A percentile compares a stretch with the other conserved stretches of the same genome.
Evolutionary conservation across 208 protist genomes (phyloP).

Genomic region (Entamoeba invadens): DNA sequence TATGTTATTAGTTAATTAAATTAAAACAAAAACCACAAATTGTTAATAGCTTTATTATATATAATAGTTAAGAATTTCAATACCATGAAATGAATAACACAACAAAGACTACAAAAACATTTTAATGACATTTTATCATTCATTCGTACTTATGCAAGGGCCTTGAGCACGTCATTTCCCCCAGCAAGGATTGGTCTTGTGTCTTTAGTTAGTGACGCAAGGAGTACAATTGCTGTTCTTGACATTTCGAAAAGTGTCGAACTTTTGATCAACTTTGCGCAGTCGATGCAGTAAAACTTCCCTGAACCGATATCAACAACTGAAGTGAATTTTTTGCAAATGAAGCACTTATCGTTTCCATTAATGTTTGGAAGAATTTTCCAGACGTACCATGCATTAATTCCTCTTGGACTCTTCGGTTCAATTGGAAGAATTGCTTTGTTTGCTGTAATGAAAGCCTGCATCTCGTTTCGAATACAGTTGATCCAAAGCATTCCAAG

Average conservation of each 20-base stretch:
- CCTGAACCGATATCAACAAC: background rate
- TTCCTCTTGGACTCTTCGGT: background rate
- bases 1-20: too few species aligned
- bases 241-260: background rate
- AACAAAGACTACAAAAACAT: too few species aligned
- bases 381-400: background rate
- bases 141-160: background rate
- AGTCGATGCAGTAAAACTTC: background rate
- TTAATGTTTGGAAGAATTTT: background rate
- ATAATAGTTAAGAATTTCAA: too few species aligned
- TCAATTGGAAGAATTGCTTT: background rate
- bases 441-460: background rate
- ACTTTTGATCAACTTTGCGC: background rate
- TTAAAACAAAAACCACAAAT: too few species aligned
- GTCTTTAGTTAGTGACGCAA: background rate
- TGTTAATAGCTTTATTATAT: too few species aligned
- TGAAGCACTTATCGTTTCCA: background rate
- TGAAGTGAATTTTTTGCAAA: background rate
- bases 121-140: too few species aligned
- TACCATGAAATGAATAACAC: too few species aligned
- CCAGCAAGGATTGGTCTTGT: background rate
- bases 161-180: background rate
- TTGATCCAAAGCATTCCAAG: background rate
- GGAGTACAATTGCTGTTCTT: background rate
- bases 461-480: background rate